Percentiles rank a stretch among this genome's conserved stretches.
phyloP scores from a whole-genome alignment of 768 basidiomycete genomes.

The Rhodotorula toruloides region DNA sequence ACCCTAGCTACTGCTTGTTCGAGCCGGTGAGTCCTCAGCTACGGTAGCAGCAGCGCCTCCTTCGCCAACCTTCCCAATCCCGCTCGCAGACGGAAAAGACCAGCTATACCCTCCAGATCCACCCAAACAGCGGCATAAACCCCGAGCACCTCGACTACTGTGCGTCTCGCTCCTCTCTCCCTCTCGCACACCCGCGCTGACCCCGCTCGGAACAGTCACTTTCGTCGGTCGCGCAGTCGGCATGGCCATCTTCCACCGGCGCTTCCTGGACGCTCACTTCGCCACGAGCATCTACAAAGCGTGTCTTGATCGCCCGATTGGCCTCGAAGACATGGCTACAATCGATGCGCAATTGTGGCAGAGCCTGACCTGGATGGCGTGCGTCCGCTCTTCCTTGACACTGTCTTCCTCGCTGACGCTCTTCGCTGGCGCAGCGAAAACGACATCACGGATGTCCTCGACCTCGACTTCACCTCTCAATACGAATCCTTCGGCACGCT shows the following conservation, averaged over 20 bases:
- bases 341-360: slow-evolving; percentile 92
- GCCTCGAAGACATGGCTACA: slow-evolving; percentile 84
- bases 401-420: not conserved
- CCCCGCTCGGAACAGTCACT: slow-evolving; percentile 57
- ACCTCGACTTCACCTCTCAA: slow-evolving; percentile 90
- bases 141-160: slow-evolving; percentile 97
- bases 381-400: slow-evolving; percentile 45
- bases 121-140: slow-evolving; percentile 77
- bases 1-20: slow-evolving; percentile 33
- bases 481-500: slow-evolving; percentile 97
- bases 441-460: slow-evolving; percentile 94
- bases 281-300: slow-evolving; percentile 99
- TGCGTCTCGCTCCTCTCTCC: not conserved
- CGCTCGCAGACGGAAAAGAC: slow-evolving; percentile 74
- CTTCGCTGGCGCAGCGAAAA: slow-evolving; percentile 63
- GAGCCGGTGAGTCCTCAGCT: slow-evolving; percentile 16
- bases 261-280: slow-evolving; percentile 98
- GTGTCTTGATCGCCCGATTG: slow-evolving; percentile 96
- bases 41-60: not conserved
- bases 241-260: slow-evolving; percentile 95
- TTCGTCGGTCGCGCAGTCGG: slow-evolving; percentile 95
- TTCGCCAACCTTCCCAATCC: not conserved
- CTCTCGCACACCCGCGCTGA: not conserved
- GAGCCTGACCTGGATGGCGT: slow-evolving; percentile 98
- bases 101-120: slow-evolving; percentile 99